Evolutionary conservation across 1,284 basidiomycete genomes (phyloP).

Genomic region (Rhizoctonia solani): DNA sequence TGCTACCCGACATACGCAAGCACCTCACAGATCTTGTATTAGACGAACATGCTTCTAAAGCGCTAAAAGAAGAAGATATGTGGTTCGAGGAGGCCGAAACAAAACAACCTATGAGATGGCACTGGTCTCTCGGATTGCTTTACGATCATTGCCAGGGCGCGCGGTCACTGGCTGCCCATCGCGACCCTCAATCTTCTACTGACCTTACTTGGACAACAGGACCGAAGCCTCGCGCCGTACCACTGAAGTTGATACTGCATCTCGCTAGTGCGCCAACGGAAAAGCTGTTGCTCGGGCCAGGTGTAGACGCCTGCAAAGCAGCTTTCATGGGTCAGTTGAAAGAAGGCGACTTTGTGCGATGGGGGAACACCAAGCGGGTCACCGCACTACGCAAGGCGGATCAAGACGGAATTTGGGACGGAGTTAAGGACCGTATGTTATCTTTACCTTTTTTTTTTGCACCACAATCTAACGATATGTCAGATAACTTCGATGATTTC

Average conservation of each 20-base stretch:
- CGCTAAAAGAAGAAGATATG: slow-evolving; percentile 83
- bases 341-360: slow-evolving; percentile 92
- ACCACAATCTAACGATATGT: not conserved
- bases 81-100: slow-evolving; percentile 87
- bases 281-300: slow-evolving; percentile 77
- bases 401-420: slow-evolving; percentile 94
- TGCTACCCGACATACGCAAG: slow-evolving; percentile 81
- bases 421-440: slow-evolving; percentile 82
- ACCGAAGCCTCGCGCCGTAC: slow-evolving; percentile 51
- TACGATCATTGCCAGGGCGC: slow-evolving; percentile 72
- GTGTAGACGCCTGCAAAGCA: slow-evolving; percentile 81
- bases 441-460: not conserved
- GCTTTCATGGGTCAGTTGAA: slow-evolving; percentile 93
- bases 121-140: slow-evolving; percentile 92
- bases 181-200: not conserved
- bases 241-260: slow-evolving; percentile 80
- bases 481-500: slow-evolving; percentile 94
- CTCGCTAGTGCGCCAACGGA: slow-evolving; percentile 83
- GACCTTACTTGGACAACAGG: slow-evolving; percentile 23
- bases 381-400: slow-evolving; percentile 85
- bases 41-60: slow-evolving; percentile 73
- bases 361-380: slow-evolving; percentile 92
- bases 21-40: slow-evolving; percentile 89
- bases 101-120: slow-evolving; percentile 80
- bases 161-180: slow-evolving; percentile 28